Percentiles rank a stretch among this genome's conserved stretches.
Conservation (phyloP, 1,284 basidiomycete species). For the Porogramme epimiltina region DNA sequence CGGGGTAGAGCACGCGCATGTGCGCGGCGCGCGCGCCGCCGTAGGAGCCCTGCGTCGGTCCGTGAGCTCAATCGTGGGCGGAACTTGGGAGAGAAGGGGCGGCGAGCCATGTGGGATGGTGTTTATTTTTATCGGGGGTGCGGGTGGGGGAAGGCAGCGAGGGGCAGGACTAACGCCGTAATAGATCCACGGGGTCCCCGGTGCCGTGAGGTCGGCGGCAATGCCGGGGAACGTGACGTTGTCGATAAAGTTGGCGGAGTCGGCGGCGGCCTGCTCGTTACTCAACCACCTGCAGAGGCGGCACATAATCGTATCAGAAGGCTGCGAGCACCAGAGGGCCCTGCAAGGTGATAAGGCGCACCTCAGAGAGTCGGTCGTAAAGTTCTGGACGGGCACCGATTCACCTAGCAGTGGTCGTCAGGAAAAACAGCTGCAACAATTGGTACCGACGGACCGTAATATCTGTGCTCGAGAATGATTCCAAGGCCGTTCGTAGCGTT, state of each 20-base stretch:
- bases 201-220: constrained; percentile 66
- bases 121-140: neutral
- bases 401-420: constrained; percentile 51
- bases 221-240: constrained; percentile 78
- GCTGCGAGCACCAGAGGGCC: neutral
- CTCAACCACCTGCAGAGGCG: constrained; percentile 68
- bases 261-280: constrained; percentile 87
- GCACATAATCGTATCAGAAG: too few relatives aligned
- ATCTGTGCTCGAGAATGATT: constrained; percentile 82
- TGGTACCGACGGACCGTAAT: constrained; percentile 12
- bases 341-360: constrained; percentile 23
- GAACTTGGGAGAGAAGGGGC: neutral
- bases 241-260: constrained; percentile 89
- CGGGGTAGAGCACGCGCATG: constrained; percentile 86
- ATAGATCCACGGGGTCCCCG: constrained; percentile 91
- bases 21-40: constrained; percentile 94
- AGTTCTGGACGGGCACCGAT: constrained; percentile 78
- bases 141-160: neutral
- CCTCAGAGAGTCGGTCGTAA: constrained; percentile 82
- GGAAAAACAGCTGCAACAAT: neutral
- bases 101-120: neutral
- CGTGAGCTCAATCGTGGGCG: neutral
- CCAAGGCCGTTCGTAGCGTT: constrained; percentile 83
- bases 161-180: constrained; percentile 67
- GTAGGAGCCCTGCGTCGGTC: constrained; percentile 68